Conservation (phyloP, 2,329 filamentous ascomycete genomes). For the Fusarium humuli region DNA sequence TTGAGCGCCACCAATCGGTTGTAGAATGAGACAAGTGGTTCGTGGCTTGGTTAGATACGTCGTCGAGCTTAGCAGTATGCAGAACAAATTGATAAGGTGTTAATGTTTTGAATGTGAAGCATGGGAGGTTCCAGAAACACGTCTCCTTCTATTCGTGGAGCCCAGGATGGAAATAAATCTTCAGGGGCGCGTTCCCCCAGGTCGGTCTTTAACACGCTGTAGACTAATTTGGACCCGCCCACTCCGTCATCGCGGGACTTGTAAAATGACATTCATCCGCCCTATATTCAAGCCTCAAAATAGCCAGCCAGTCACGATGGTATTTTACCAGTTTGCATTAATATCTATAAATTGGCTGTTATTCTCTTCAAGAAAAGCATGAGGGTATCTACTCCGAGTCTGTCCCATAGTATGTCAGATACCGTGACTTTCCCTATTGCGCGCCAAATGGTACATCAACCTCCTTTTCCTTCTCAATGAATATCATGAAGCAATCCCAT, state of each 20-base stretch:
- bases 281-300: slow-evolving; percentile 6
- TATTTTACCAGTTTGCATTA: not conserved
- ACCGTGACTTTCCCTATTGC: slow-evolving; percentile 16
- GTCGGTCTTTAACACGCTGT: not conserved
- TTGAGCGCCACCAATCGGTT: slow-evolving; percentile 12
- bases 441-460: slow-evolving; percentile 30
- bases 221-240: slow-evolving; percentile 41
- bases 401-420: slow-evolving; percentile 28
- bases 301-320: not conserved
- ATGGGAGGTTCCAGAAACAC: slow-evolving; percentile 29
- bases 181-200: slow-evolving; percentile 36
- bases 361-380: slow-evolving; percentile 13
- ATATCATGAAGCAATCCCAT: slow-evolving; percentile 41
- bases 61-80: not conserved
- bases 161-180: slow-evolving; percentile 15
- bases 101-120: slow-evolving; percentile 34
- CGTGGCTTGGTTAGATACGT: not conserved
- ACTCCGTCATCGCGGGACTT: slow-evolving; percentile 36
- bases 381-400: slow-evolving; percentile 34
- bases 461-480: slow-evolving; percentile 29
- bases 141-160: slow-evolving; percentile 30
- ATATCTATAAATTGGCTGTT: slow-evolving; percentile 15
- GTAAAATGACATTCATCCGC: slow-evolving; percentile 27
- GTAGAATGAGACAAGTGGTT: not conserved
- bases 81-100: slow-evolving; percentile 4